A percentile compares a stretch with the other conserved stretches of the same genome.
phyloP scores from a whole-genome alignment of 106 monocot species.

The Platanthera zijinensis region DNA sequence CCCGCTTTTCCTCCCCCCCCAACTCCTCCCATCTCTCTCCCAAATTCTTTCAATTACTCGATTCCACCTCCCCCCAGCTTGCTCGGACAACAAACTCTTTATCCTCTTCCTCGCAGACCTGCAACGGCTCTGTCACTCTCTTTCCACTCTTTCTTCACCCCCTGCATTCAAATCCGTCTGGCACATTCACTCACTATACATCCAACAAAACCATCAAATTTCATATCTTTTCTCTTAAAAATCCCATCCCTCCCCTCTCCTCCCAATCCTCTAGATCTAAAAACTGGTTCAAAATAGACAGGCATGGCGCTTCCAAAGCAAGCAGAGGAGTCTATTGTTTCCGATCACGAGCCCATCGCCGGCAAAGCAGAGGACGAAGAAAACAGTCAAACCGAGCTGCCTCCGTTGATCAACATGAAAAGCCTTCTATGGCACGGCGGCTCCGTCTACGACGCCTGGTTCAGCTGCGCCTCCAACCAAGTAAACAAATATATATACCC shows the following conservation, averaged over 20 bases:
- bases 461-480: constrained; percentile 95
- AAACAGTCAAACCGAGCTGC: not conserved
- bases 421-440: constrained; percentile 89
- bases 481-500: too few relatives aligned
- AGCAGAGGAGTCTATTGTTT: constrained; percentile 1
- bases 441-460: constrained; percentile 92
- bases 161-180: not conserved
- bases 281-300: not conserved
- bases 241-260: too few relatives aligned
- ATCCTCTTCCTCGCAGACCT: not conserved
- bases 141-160: not conserved
- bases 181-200: not conserved
- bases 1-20: not conserved
- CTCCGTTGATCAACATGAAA: constrained; percentile 38
- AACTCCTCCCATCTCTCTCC: not conserved
- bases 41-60: not conserved
- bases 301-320: not conserved
- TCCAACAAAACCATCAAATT: too few relatives aligned
- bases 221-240: too few relatives aligned
- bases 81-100: not conserved
- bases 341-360: not conserved
- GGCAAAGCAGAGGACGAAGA: not conserved
- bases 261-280: too few relatives aligned
- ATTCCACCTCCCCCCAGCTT: not conserved
- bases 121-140: not conserved